Conservation (phyloP, 2,329 filamentous ascomycete species). For the Colletotrichum euphorbiae region DNA sequence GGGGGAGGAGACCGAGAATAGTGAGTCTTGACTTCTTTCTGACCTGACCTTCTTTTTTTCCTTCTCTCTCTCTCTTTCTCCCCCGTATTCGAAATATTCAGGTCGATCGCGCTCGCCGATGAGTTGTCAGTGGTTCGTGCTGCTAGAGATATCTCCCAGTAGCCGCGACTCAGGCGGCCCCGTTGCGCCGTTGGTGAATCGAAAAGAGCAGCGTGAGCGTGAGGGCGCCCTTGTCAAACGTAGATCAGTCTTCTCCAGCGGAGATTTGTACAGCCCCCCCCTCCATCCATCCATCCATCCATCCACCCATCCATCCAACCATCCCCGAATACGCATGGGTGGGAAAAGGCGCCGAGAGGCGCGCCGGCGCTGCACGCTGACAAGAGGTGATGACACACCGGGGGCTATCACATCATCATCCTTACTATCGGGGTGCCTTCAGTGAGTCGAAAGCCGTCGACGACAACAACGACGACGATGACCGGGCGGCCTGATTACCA, state of each 20-base stretch:
- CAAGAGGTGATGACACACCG: conserved; percentile 17
- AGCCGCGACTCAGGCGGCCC: conserved; percentile 7
- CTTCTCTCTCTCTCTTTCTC: no score
- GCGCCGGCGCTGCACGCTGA: conserved; percentile 22
- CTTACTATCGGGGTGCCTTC: neutral
- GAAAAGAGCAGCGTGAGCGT: no score
- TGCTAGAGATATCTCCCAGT: neutral
- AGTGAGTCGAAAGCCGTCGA: neutral
- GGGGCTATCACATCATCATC: conserved; percentile 6
- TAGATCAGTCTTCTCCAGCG: neutral
- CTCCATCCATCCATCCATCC: no score
- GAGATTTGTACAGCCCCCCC: conserved; percentile 8
- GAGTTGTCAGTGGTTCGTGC: no score
- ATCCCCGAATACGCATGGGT: neutral
- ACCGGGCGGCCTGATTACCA: no score
- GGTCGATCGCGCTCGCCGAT: no score
- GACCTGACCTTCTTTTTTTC: no score
- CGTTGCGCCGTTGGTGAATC: neutral
- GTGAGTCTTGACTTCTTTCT: no score
- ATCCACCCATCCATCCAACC: neutral
- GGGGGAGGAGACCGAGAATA: no score
- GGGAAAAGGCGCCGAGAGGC: conserved; percentile 27
- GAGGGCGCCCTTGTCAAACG: neutral
- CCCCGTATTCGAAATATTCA: no score
- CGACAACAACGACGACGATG: neutral